Conservation (phyloP, 2,329 filamentous ascomycete genomes). For the Arthrobotrys iridis region DNA sequence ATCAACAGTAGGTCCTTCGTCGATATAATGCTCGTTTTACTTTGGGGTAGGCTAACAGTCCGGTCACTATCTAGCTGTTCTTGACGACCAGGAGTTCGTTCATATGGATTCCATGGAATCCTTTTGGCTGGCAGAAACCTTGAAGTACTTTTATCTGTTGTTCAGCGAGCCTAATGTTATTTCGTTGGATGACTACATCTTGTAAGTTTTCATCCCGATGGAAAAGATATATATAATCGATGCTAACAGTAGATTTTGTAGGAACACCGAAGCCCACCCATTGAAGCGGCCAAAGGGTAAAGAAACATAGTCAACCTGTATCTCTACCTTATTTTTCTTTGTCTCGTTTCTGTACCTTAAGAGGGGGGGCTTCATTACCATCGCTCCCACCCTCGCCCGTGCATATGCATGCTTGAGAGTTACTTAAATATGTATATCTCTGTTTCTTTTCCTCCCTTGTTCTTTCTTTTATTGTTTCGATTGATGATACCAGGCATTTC, state of each 20-base stretch:
- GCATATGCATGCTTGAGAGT: not conserved
- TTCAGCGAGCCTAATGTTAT: slow-evolving; percentile 75
- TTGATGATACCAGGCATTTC: slow-evolving; percentile 22
- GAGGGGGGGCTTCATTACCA: not conserved
- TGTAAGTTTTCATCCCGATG: slow-evolving; percentile 59
- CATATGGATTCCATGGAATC: slow-evolving; percentile 78
- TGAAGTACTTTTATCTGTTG: slow-evolving; percentile 91
- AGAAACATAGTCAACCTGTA: not conserved
- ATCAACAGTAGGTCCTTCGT: slow-evolving; percentile 64
- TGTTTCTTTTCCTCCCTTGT: too few relatives aligned
- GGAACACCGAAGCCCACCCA: slow-evolving; percentile 72
- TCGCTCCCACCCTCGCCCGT: not conserved
- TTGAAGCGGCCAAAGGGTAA: slow-evolving; percentile 63
- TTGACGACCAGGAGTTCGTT: slow-evolving; percentile 38
- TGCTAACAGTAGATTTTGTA: slow-evolving; percentile 22
- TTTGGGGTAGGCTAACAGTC: not conserved
- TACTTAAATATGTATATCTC: not conserved
- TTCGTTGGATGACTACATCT: slow-evolving; percentile 74
- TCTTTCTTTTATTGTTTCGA: too few relatives aligned
- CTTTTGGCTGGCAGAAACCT: slow-evolving; percentile 88
- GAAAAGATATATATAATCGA: not conserved
- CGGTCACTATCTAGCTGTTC: slow-evolving; percentile 2
- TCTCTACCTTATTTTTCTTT: not conserved
- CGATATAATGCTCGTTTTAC: not conserved
- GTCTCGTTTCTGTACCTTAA: not conserved